Evolutionary conservation across 495 filamentous ascomycete species (phyloP), one percentile per base, ranked within the genome.

Genomic region (Penicilliopsis zonata): DNA sequence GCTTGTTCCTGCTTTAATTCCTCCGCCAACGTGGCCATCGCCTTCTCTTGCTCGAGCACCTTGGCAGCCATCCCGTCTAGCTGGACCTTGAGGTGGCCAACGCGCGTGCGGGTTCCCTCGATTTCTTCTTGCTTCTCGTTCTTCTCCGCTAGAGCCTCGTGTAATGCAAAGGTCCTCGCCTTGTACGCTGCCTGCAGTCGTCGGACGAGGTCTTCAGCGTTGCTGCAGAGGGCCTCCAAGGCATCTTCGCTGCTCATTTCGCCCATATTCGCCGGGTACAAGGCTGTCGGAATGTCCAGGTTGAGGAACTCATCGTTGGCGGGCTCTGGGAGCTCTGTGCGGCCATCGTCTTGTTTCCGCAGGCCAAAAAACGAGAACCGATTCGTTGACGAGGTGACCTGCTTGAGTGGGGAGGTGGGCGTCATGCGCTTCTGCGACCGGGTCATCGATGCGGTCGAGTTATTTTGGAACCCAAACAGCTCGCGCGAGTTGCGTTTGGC

Each of bases 31-130:
- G 59, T 57, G 46, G 64, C 60, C 70, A 83, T 78, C 28, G 61
- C 67, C 31, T 54, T 49, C 42, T 86, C 78, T 40, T 82, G 77
- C 42, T 78, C 70, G 0, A 59, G 52, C 0, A 76, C 75, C 41
- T 75, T 70, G n/a, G 58, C 64, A 1, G 82, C 74, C 74, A 88
- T 78, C 21, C 72, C 75, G 48, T 86, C 79, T 5, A 93, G 61
- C 53, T 93, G 84, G 32, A 65, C 61, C 53, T 79, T 82, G 15
- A 87, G 61, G 39, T 79, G 69, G 19, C 61, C 55, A 9, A 71
- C 64, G 0, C 81, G 63, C 7, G 78, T 78, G 28, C 78, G 67
- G n/a, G 78, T 71, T 46, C 85, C 82, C 33, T 82, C 80, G 2
- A 79, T 54, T 47, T 88, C 85, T 28, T 90, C 83, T 5, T 50